Conservation (phyloP, 345 rosid genomes). For the Raphanus sativus region DNA sequence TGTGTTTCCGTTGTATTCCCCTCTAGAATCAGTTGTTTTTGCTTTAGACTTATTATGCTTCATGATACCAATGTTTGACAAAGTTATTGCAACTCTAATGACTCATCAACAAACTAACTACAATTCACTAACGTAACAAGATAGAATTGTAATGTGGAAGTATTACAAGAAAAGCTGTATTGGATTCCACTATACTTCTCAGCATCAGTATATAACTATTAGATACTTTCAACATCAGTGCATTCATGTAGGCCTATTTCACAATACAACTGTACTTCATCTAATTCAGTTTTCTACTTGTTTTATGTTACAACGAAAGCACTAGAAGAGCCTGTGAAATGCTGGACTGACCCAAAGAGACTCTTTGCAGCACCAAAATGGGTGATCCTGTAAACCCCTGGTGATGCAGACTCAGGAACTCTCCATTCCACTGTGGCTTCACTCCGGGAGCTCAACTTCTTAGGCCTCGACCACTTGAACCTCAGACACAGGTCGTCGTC, state of each 20-base stretch:
- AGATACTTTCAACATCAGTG: too few relatives aligned
- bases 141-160: neutral
- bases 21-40: constrained; percentile 22
- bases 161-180: neutral
- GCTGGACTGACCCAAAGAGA: constrained; percentile 58
- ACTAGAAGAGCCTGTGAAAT: constrained; percentile 85
- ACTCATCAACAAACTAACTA: neutral
- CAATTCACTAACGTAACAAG: neutral
- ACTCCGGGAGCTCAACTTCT: constrained; percentile 65
- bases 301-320: constrained; percentile 67
- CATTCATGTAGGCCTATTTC: neutral
- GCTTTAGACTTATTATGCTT: constrained; percentile 2
- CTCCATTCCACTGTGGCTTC: constrained; percentile 81
- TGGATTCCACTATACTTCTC: neutral
- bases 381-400: constrained; percentile 77
- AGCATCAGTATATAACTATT: neutral
- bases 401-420: constrained; percentile 64
- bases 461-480: constrained; percentile 87
- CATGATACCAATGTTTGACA: neutral
- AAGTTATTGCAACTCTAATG: neutral
- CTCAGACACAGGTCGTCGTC: constrained; percentile 92
- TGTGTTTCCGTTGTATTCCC: neutral
- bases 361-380: constrained; percentile 93
- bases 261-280: neutral
- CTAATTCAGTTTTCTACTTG: constrained; percentile 6